Evolutionary conservation across 2,329 filamentous ascomycete species (phyloP), one percentile per base, ranked within the genome.

Genomic region (Aspergillus ustus): DNA sequence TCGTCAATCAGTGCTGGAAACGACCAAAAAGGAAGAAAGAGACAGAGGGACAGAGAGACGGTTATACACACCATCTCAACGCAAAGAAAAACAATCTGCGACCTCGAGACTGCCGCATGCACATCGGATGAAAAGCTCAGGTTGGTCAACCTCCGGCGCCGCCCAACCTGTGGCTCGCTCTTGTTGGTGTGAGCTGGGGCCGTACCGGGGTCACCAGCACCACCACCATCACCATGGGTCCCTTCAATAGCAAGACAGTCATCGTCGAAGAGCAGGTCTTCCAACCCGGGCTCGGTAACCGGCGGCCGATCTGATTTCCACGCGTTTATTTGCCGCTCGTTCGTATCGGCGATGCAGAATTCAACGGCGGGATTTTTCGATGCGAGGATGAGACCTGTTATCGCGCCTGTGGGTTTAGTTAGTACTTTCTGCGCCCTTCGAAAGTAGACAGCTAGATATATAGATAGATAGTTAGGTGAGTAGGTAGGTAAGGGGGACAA

Each of bases 251-350:
- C 22, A 31, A 62, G 53, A 29, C 46, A 8, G 28, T 48, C 44
- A 11, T 66, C 59, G 17, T 67, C 67, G n/a, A 68, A 70, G 2
- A 69, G n/a, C 9, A 69, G 43, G 11, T 68, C 65, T 6, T 69
- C 66, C 9, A 73, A 44, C 11, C 69, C 71, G 0, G 72, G 70
- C 48, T 73, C 72, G n/a, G 64, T 60, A n/a, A 72, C 60, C 0
- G 70, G 72, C 29, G 67, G 58, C 22, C 61, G 63, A 55, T 69
- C 63, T 0, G 72, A 73, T 46, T 72, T 72, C 72, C 72, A 73
- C 15, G 66, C 61, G 5, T 61, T 52, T 37, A 73, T 71, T 11
- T 67, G 62, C 8, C 62, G 57, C 20, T 64, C 59, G 50, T 73
- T 66, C 5, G 61, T 60, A 52, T 73, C 72, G 13, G 69, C 69